Percentiles rank a stretch among this genome's conserved stretches.
phyloP scores from a whole-genome alignment of 2,329 filamentous ascomycete genomes.

The Lojkania enalia region DNA sequence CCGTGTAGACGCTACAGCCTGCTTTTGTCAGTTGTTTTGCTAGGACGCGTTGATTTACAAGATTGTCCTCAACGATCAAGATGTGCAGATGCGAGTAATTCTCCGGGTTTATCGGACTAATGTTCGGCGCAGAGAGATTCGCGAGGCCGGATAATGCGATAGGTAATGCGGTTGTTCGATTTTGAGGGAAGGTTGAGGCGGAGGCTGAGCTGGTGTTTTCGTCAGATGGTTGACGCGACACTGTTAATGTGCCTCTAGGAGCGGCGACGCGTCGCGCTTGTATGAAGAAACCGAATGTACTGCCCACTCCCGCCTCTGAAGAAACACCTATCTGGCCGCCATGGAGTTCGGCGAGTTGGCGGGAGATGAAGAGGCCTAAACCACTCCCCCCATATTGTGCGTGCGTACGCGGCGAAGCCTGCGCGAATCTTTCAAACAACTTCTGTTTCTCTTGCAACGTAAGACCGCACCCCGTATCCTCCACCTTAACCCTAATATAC shows the following conservation, averaged over 20 bases:
- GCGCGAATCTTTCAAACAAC: constrained; percentile 38
- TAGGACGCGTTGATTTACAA: constrained; percentile 43
- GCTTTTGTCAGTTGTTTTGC: constrained; percentile 36
- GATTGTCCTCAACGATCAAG: constrained; percentile 43
- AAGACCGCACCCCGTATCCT: constrained; percentile 39
- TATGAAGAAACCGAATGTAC: constrained; percentile 42
- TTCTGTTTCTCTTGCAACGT: constrained; percentile 34
- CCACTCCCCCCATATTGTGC: constrained; percentile 41
- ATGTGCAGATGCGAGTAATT: constrained; percentile 22
- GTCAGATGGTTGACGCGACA: no score
- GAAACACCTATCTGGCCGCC: constrained; percentile 41
- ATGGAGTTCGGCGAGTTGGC: constrained; percentile 40
- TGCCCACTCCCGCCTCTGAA: constrained; percentile 34
- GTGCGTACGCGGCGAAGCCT: constrained; percentile 41
- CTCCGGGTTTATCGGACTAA: not conserved
- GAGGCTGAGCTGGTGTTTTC: no score
- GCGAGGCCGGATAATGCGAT: no score
- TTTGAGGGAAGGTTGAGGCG: no score
- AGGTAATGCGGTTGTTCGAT: not conserved
- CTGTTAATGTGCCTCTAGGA: no score
- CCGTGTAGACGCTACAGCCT: constrained; percentile 33
- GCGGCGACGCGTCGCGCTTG: constrained; percentile 15
- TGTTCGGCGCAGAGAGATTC: no score
- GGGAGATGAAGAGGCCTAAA: constrained; percentile 43
- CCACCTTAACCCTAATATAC: constrained; percentile 35